Percentiles rank a stretch among this genome's conserved stretches.
phyloP scores from a whole-genome alignment of 164 flowering plant genomes.

The Euptelea pleiosperma region DNA sequence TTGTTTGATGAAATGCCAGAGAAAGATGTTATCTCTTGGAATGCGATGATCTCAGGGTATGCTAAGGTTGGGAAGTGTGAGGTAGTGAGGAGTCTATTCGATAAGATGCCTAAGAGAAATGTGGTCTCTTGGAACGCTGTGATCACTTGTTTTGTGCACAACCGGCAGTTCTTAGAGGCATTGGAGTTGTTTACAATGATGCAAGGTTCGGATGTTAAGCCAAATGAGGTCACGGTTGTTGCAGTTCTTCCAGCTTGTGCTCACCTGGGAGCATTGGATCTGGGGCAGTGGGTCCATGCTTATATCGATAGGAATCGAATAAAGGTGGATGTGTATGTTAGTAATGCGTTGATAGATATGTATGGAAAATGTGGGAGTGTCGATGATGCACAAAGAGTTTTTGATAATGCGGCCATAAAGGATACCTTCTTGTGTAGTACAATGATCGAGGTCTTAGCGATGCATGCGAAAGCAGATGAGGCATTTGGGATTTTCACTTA shows the following conservation, averaged over 20 bases:
- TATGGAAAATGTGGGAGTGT: slow-evolving; percentile 27
- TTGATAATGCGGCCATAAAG: slow-evolving; percentile 16
- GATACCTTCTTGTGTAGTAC: slow-evolving; percentile 26
- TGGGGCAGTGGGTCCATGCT: slow-evolving; percentile 30
- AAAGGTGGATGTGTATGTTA: slow-evolving; percentile 22
- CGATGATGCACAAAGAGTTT: slow-evolving; percentile 20
- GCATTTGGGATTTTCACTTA: slow-evolving; percentile 25
- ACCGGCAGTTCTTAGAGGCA: slow-evolving; percentile 20
- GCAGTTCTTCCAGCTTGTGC: slow-evolving; percentile 34
- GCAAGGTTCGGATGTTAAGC: slow-evolving; percentile 26
- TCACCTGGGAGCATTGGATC: slow-evolving; percentile 28
- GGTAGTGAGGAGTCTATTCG: slow-evolving; percentile 15
- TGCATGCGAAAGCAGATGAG: slow-evolving; percentile 25
- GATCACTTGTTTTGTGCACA: slow-evolving; percentile 25
- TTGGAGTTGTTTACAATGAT: slow-evolving; percentile 29
- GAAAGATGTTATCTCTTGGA: slow-evolving; percentile 30
- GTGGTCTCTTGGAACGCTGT: slow-evolving; percentile 35
- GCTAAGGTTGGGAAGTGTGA: slow-evolving; percentile 23
- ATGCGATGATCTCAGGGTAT: slow-evolving; percentile 27
- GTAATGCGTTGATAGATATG: slow-evolving; percentile 23
- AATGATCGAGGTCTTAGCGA: slow-evolving; percentile 28
- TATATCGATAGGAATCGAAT: slow-evolving; percentile 17
- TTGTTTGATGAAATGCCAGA: slow-evolving; percentile 28
- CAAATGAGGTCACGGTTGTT: slow-evolving; percentile 31
- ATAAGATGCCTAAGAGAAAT: slow-evolving; percentile 25